These are phyloP conservation scores for Fusarium subtropicale DNA, from an alignment of 2,329 filamentous ascomycete species.

Conservation along the genomic window DNA sequence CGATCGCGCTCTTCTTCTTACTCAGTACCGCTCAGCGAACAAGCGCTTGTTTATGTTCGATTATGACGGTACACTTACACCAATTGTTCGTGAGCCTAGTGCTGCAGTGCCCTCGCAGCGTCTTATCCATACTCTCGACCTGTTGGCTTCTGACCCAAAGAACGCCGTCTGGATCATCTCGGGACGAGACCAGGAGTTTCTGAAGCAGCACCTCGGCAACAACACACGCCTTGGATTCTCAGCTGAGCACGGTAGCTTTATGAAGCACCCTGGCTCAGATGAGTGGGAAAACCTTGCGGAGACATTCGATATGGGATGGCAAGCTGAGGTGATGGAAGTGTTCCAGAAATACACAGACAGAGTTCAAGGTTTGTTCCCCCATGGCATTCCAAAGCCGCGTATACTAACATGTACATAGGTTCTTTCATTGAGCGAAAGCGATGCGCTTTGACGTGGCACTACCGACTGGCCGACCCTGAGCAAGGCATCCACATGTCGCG, in stretches of 20 bases:
- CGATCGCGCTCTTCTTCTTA: slow-evolving; percentile 77
- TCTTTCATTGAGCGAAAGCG: slow-evolving; percentile 95
- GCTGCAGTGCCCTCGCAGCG: slow-evolving; percentile 88
- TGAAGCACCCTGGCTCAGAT: slow-evolving; percentile 79
- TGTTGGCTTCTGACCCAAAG: slow-evolving; percentile 79
- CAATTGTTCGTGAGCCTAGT: slow-evolving; percentile 91
- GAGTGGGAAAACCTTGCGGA: slow-evolving; percentile 92
- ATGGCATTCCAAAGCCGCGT: too few species aligned
- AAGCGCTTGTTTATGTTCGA: slow-evolving; percentile 98
- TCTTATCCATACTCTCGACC: slow-evolving; percentile 82
- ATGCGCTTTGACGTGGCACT: slow-evolving; percentile 97
- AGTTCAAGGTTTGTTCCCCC: slow-evolving; percentile 74
- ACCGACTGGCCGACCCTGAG: slow-evolving; percentile 89
- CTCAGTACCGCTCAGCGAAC: slow-evolving; percentile 77
- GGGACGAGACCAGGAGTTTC: slow-evolving; percentile 90
- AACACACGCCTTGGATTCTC: slow-evolving; percentile 91
- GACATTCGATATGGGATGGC: slow-evolving; percentile 91
- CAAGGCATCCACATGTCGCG: slow-evolving; percentile 82
- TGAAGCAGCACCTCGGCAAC: slow-evolving; percentile 92
- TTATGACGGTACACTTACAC: slow-evolving; percentile 96
- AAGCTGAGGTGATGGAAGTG: slow-evolving; percentile 82
- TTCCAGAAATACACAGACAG: slow-evolving; percentile 91
- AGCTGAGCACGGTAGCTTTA: slow-evolving; percentile 96
- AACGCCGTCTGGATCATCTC: slow-evolving; percentile 99
- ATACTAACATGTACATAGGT: slow-evolving; percentile 59